phyloP scores from a whole-genome alignment of 257 asterid genomes.

The Catharanthus roseus region DNA sequence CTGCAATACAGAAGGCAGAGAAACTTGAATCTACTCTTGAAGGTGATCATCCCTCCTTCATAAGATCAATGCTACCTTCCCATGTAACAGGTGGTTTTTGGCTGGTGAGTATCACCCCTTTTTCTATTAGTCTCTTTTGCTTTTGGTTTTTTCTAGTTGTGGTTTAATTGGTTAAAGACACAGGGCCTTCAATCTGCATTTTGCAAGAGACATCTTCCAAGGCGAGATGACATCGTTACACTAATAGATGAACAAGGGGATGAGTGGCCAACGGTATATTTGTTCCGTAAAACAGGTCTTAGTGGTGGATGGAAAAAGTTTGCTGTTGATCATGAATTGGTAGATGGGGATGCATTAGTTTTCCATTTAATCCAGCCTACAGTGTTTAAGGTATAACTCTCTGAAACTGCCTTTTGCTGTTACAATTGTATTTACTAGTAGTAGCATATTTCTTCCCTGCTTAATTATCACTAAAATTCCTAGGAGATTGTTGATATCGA shows the following conservation, averaged over 20 bases:
- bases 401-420: not conserved
- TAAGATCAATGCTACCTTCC: constrained; percentile 83
- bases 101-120: constrained; percentile 59
- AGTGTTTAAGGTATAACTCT: constrained; percentile 47
- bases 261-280: constrained; percentile 63
- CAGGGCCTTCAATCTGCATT: constrained; percentile 70
- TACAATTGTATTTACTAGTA: constrained; percentile 1
- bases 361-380: constrained; percentile 58
- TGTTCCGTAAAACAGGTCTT: constrained; percentile 66
- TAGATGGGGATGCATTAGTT: constrained; percentile 77
- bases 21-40: constrained; percentile 50
- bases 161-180: constrained; percentile 6
- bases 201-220: constrained; percentile 62
- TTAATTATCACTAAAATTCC: not conserved
- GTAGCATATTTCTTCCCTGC: not conserved
- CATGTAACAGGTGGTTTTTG: constrained; percentile 97
- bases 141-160: too few relatives aligned
- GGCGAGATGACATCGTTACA: constrained; percentile 41
- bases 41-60: constrained; percentile 44
- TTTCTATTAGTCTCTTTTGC: not conserved
- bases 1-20: constrained; percentile 58
- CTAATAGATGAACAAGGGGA: constrained; percentile 66
- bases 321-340: constrained; percentile 74
- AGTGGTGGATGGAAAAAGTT: constrained; percentile 96
- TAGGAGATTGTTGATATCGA: not conserved